Base-by-base conservation (phyloP, 306 rosid genomes). In the Leucaena leucocephala region DNA sequence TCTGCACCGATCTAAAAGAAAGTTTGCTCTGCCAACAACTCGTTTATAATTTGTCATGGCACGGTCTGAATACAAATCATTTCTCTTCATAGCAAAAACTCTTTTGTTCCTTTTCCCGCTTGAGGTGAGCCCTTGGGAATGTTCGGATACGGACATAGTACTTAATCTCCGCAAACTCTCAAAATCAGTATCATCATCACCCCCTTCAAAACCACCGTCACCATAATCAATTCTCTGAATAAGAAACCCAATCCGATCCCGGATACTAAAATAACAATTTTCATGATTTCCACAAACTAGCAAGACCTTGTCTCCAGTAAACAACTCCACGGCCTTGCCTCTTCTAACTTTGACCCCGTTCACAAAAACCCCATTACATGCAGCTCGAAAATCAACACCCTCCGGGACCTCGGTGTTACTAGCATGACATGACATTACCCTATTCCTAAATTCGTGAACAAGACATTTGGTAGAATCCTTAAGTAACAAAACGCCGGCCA, bases 171-270 rank as follows among this genome's bases (percentile, higher is more conserved):
- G 17, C 72, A 67, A n/a, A 52, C 72, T 42, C 50, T 42, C 36
- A 21, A 40, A 68, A 11, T 35, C 80, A 72, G 8, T 76, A 80
- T 66, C 69, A 27, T 8, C 77, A 58, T 12, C 80, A 58, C 15
- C 22, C 54, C 19, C 62, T 59, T 46, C 72, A 34, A 1, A 19
- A 68, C 22, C 67, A 62, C 22, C 42, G 62, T 81, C 85, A 81
- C 80, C 87, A 6, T 78, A 80, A 63, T 33, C 42, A 75, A 90
- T 80, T 62, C 81, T 81, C 39, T 63, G 68, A 34, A 92, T 55
- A 65, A 83, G 74, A 82, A 92, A 92, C 22, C 97, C 97, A 59
- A 92, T 70, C 17, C 83, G 81, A 75, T 81, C 73, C 81, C 70
- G 27, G 55, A 72, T 48, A 33, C 65, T 54, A 72, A 93, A 87